Evolutionary conservation across 768 basidiomycete genomes (phyloP), one percentile per base, ranked within the genome.

Genomic region (Hydnomerulius pinastri): DNA sequence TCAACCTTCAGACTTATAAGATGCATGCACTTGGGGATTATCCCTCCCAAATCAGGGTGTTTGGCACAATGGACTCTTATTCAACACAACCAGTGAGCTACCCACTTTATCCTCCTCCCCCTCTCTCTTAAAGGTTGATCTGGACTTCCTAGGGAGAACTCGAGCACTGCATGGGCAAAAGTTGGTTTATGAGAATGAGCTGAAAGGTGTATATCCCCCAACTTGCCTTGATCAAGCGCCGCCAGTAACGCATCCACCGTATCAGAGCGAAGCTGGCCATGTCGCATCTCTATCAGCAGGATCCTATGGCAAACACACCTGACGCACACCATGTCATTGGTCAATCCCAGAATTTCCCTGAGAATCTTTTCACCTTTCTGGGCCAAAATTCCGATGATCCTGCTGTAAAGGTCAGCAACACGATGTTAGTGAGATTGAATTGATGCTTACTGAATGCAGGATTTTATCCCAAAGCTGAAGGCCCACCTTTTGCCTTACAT

Each of bases 51-150:
- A 71, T 75, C 12, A 13, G 28, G 4, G n/a, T 18, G 5, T 61
- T 58, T 18, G 70, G 73, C 1, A 70, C 73, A 6, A 67, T 63
- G 0, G 73, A 75, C 27, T 64, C 59, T 0, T 73, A 65, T 40
- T 54, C 58, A 5, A 71, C 71, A 1, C 61, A 69, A 41, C 50
- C 53, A 3, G 73, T 74, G 47, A 2, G 65, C 13, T 15, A n/a
- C n/a, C n/a, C n/a, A 20, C 12, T 38, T 20, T 15, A 12, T n/a
- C 38, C n/a, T 37, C 33, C 17, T 28, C 25, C 8, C 28, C 3
- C 25, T 3, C 13, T 41, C 9, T 30, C 28, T 17, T 12, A 29
- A 28, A 32, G 15, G 7, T 12, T 42, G 15, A 40, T 20, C 40
- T 6, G 7, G 12, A 29, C 13, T n/a, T n/a, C 25, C 30, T 5